Conservation (phyloP, 305 asterid species). For the Coffea humblotiana region DNA sequence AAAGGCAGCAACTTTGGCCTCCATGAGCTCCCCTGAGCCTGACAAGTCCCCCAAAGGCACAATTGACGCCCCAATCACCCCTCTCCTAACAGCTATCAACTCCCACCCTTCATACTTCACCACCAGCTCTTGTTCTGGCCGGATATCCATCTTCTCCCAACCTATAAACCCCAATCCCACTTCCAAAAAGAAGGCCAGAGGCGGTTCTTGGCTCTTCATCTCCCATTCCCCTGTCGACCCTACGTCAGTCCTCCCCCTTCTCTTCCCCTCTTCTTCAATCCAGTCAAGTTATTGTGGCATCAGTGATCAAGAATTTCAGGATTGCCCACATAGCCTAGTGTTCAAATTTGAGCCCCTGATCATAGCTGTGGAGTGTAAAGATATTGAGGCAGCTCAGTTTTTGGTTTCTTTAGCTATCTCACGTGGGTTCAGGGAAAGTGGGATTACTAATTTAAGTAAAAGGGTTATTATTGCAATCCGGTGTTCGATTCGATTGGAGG, state of each 20-base stretch:
- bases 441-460: constrained; percentile 80
- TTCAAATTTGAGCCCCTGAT: constrained; percentile 94
- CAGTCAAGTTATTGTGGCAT: constrained; percentile 4
- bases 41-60: constrained; percentile 93
- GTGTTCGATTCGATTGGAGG: constrained; percentile 91
- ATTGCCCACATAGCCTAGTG: constrained; percentile 37
- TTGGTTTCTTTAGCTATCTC: constrained; percentile 81
- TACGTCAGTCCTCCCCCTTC: constrained; percentile 41
- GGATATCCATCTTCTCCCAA: constrained; percentile 83
- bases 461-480: constrained; percentile 77
- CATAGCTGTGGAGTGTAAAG: constrained; percentile 81
- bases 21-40: constrained; percentile 68
- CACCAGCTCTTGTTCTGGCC: constrained; percentile 99
- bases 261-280: constrained; percentile 39
- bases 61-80: constrained; percentile 74
- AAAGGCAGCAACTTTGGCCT: constrained; percentile 62
- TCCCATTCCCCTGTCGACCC: constrained; percentile 72
- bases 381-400: constrained; percentile 59
- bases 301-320: background rate
- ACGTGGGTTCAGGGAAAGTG: constrained; percentile 94
- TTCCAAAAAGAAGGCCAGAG: constrained; percentile 77
- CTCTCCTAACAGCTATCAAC: constrained; percentile 65
- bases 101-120: constrained; percentile 89
- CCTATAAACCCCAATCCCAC: constrained; percentile 46
- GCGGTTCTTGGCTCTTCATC: constrained; percentile 86